phyloP scores from a whole-genome alignment of 2,329 filamentous ascomycete genomes.

The Apiospora koreana region DNA sequence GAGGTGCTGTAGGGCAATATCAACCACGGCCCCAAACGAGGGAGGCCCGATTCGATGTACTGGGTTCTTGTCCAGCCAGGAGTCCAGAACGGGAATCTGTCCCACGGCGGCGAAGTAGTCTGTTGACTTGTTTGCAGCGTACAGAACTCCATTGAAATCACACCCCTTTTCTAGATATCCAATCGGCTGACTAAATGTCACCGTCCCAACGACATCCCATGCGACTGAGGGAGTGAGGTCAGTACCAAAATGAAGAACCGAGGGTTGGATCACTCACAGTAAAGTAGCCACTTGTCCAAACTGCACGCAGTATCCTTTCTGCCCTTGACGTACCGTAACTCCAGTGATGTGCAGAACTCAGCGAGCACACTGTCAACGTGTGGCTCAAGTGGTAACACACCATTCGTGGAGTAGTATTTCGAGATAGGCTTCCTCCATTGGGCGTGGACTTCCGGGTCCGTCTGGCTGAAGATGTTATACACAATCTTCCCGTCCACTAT shows the following conservation, averaged over 20 bases:
- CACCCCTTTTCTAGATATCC: conserved; percentile 41
- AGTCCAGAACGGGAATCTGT: conserved; percentile 35
- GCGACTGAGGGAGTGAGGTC: no score
- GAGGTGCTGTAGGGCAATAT: conserved; percentile 6
- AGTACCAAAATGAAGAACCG: no score
- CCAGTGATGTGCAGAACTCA: no score
- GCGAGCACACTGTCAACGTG: conserved; percentile 13
- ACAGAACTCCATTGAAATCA: conserved; percentile 40
- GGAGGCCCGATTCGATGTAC: conserved; percentile 9
- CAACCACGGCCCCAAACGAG: conserved; percentile 1
- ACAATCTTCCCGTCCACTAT: not conserved
- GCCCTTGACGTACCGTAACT: no score
- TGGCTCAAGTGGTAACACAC: not conserved
- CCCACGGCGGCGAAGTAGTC: conserved; percentile 34
- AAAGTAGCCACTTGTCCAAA: no score
- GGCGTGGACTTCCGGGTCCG: not conserved
- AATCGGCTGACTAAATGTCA: conserved; percentile 43
- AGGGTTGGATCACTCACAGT: no score
- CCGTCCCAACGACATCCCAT: conserved; percentile 41
- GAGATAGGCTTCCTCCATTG: not conserved
- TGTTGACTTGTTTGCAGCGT: conserved; percentile 31
- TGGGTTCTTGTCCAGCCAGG: conserved; percentile 39
- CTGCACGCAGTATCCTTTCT: no score
- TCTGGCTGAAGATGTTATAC: not conserved
- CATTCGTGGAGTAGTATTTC: not conserved